Evolutionary conservation across 179 eudicot species (phyloP).

Genomic region (Silene noctiflora): DNA sequence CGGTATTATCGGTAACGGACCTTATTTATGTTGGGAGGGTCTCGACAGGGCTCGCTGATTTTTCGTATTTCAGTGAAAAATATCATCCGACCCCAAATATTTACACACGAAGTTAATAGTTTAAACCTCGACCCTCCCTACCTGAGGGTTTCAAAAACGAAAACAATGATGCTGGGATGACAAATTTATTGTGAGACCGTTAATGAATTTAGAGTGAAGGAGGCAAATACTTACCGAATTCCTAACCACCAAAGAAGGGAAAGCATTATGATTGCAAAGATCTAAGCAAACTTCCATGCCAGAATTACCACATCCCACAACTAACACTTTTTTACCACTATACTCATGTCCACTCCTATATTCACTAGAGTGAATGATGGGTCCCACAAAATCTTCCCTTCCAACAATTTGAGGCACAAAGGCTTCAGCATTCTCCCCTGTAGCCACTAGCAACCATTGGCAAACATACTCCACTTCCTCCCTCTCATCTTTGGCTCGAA

Average conservation of each 20-base stretch:
- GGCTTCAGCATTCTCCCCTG: constrained; percentile 93
- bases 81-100: too few relatives aligned
- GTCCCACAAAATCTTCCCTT: constrained; percentile 43
- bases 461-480: constrained; percentile 49
- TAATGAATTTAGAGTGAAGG: too few relatives aligned
- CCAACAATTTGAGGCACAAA: constrained; percentile 57
- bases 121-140: too few relatives aligned
- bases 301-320: constrained; percentile 93
- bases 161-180: too few relatives aligned
- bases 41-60: too few relatives aligned
- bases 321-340: constrained; percentile 62
- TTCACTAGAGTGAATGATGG: constrained; percentile 55
- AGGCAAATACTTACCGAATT: constrained; percentile 61
- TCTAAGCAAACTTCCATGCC: constrained; percentile 96
- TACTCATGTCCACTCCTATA: constrained; percentile 57
- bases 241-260: constrained; percentile 71
- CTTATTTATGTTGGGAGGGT: too few relatives aligned
- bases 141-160: too few relatives aligned
- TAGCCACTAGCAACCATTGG: constrained; percentile 84
- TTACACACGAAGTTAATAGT: too few relatives aligned
- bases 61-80: too few relatives aligned
- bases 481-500: background rate
- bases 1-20: background rate
- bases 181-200: too few relatives aligned
- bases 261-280: constrained; percentile 72